Evolutionary conservation across 1,284 basidiomycete species (phyloP).

Genomic region (Xerocomus alliaceus): DNA sequence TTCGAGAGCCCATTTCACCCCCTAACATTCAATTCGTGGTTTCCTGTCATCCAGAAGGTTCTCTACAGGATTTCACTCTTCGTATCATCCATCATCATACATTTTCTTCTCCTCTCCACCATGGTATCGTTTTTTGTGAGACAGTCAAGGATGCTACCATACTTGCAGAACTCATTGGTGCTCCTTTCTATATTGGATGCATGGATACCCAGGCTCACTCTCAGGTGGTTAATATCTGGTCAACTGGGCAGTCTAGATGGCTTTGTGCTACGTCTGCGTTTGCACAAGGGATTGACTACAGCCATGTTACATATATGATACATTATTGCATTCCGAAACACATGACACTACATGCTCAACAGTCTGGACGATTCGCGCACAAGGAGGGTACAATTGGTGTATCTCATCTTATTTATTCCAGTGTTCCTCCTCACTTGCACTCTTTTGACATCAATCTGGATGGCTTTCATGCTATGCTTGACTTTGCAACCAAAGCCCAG

Average conservation of each 20-base stretch:
- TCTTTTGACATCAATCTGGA: background rate
- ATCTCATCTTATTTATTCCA: background rate
- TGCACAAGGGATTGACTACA: conserved; percentile 13
- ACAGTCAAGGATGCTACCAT: background rate
- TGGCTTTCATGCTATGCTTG: background rate
- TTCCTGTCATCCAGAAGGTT: background rate
- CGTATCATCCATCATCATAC: background rate
- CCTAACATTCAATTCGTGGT: background rate
- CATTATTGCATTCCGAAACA: conserved; percentile 12
- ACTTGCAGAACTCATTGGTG: background rate
- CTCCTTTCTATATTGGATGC: conserved; percentile 1
- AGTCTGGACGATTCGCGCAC: conserved; percentile 1
- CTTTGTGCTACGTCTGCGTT: conserved; percentile 8
- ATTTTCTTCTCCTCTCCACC: background rate
- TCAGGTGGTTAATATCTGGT: background rate
- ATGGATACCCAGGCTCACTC: background rate
- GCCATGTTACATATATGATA: conserved; percentile 9
- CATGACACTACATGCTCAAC: conserved; percentile 11
- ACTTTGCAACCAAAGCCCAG: background rate
- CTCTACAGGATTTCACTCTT: background rate
- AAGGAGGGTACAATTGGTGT: background rate
- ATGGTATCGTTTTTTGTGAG: conserved; percentile 5
- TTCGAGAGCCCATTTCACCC: background rate
- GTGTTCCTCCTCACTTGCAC: background rate
- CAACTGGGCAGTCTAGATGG: conserved; percentile 1